Base-by-base conservation (phyloP, 1,139 yeast species). In the Suhomyces taliae region DNA sequence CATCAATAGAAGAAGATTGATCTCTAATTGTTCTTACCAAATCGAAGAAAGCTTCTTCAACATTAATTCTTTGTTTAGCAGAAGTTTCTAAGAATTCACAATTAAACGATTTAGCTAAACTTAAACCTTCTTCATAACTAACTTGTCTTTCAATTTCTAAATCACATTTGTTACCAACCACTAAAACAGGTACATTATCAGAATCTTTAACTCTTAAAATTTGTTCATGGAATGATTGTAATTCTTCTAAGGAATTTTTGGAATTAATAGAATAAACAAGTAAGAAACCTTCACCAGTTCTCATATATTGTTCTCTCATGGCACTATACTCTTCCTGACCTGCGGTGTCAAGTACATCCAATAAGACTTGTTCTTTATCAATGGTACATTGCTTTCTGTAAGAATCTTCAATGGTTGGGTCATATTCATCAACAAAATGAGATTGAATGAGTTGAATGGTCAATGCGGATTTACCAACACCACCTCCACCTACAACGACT, bases 321-420 rank as follows among this genome's bases (percentile, higher is more conserved):
- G 97, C 96, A 47, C 91, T 83, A 67, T 90, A 93, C 69, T 93
- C 98, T 69, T 93, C 99, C 74, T 91, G 98, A 39, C 99, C 99
- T 12, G 99, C 98, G 37, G 99, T 93, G 67, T 93, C 99, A 65
- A 93, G 79, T 46, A 93, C 90, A 68, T 93, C 85, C 61, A 81
- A 69, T 41, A 80, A 69, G 8, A 76, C 79, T 51, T 72, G 78
- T 49, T 74, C 78, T 35, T 69, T 72, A 57, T 80, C 82, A 42
- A 81, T 76, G 41, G 70, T 73, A 57, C 83, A 78, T 51, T 76
- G 81, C 56, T 81, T 81, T 50, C 83, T 65, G 65, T 81, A 81
- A 14, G 83, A 77, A 61, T 81, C 99, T 69, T 93, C 99, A 60
- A 93, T 93, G 15, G 99, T 93, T 12, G 99, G 99, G 69, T 95